phyloP scores from a whole-genome alignment of 179 eudicot species.

The Amaranthus tricolor region DNA sequence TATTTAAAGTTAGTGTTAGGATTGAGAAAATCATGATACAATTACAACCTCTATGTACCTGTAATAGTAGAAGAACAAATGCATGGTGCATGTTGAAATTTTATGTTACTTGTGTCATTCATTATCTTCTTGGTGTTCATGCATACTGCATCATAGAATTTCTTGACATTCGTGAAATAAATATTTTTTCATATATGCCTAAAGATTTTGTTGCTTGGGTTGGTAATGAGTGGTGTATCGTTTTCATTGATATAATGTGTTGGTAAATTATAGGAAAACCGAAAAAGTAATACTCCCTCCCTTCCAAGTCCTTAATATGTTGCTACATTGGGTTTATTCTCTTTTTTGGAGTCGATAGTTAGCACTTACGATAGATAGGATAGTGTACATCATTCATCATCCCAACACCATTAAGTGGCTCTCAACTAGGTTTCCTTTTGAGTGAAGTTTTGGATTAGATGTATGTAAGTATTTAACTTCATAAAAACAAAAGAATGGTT shows the following conservation, averaged over 20 bases:
- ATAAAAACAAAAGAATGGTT: no score
- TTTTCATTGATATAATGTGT: neutral
- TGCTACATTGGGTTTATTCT: no score
- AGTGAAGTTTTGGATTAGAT: no score
- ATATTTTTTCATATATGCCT: neutral
- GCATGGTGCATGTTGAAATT: neutral
- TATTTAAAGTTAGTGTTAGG: neutral
- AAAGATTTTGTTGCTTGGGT: neutral
- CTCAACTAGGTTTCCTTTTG: no score
- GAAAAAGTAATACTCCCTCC: no score
- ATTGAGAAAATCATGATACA: conserved; percentile 1
- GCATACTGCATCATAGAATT: neutral
- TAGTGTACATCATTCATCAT: no score
- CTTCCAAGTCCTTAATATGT: no score
- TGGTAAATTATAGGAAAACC: neutral
- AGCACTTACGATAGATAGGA: no score
- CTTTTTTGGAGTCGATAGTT: no score
- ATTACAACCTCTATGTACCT: neutral
- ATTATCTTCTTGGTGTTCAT: neutral
- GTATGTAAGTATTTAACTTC: no score
- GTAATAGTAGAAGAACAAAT: neutral
- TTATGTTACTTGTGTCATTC: neutral
- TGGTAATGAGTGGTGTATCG: neutral
- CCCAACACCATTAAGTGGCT: no score
- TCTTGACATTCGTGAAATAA: neutral